Base-by-base conservation (phyloP, 2,329 filamentous ascomycete species). In the Aureobasidium sp. region DNA sequence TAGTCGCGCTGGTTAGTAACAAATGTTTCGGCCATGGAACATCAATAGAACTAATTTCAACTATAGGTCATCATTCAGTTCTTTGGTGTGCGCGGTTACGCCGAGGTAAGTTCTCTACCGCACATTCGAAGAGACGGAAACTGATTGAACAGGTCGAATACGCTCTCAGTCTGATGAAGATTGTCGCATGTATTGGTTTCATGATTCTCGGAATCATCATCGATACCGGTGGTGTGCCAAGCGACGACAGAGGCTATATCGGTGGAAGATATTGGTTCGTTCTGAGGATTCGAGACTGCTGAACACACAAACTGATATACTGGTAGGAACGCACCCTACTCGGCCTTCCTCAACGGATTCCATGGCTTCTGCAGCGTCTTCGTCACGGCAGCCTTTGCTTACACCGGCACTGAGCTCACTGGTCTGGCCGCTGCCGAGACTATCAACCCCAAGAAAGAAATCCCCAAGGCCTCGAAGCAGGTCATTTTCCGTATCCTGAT, bases 341-440 rank as follows among this genome's bases (percentile, higher is more conserved):
- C 70, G 37, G 70, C 70, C 14, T 81, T 81, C 70, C 66, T 68
- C 53, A 77, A 85, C 68, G 84, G 84, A 4, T 86, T 87, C 76
- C 81, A 84, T 71, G 84, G 84, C 42, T 81, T 86, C 68, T 86
- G 83, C 70, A 78, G 79, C 62, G 82, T 85, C 45, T 86, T 86
- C 69, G 82, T 86, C 60, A 85, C 83, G 29, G 83, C 83, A 19
- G 81, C 83, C 2, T 86, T 86, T 67, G 77, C 83, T 50, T 86
- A 85, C 70, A 78, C 80, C 45, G 84, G 84, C 65, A 85, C 83
- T 29, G 84, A 86, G 71, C 73, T 86, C 40, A 68, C 66, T 29
- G 78, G 79, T 64, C 71, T 81, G 44, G 77, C 76, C 60, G 79
- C 78, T 35, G 79, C 76, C 53, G 79, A 81, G 67, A 75, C 77